These are phyloP conservation scores for Metschnikowia arizonensis DNA, from an alignment of 805 yeast species.

Conservation along the genomic window DNA sequence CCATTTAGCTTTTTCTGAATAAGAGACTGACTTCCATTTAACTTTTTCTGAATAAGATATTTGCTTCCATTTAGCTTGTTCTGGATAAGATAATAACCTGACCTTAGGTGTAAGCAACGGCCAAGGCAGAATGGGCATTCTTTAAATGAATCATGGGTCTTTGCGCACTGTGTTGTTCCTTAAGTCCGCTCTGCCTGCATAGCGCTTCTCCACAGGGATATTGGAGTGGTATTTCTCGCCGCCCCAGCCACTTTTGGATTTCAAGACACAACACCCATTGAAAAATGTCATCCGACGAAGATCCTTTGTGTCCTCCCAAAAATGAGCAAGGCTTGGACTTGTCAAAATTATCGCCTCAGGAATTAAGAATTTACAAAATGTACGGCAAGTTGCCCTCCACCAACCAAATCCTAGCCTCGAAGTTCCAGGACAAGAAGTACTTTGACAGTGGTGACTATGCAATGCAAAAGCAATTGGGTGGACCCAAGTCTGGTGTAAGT, in stretches of 20 bases:
- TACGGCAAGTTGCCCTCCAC: slow-evolving; percentile 85
- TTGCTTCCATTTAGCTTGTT: too few species aligned
- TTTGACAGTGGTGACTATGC: slow-evolving; percentile 96
- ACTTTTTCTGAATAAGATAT: background rate
- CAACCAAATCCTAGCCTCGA: slow-evolving; percentile 68
- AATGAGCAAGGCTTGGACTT: slow-evolving; percentile 48
- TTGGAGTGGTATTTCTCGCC: slow-evolving; percentile 3
- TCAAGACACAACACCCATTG: background rate
- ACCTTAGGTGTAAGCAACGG: background rate
- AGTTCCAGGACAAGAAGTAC: slow-evolving; percentile 82
- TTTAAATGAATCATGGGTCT: background rate
- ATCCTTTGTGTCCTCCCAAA: slow-evolving; percentile 48
- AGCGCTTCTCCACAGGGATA: slow-evolving; percentile 6
- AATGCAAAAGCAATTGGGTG: slow-evolving; percentile 51
- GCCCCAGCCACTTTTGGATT: slow-evolving; percentile 1
- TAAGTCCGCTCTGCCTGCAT: slow-evolving; percentile 3
- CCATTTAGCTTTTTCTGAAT: background rate
- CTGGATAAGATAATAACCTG: background rate
- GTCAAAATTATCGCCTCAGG: slow-evolving; percentile 68
- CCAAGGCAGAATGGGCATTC: background rate
- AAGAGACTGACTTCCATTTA: background rate
- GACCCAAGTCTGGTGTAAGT: slow-evolving; percentile 28
- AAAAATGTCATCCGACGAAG: slow-evolving; percentile 36
- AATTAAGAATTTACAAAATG: slow-evolving; percentile 67
- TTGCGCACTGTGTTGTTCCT: slow-evolving; percentile 4